Conservation (phyloP, 768 basidiomycete species). For the Lactifluus echinatus region DNA sequence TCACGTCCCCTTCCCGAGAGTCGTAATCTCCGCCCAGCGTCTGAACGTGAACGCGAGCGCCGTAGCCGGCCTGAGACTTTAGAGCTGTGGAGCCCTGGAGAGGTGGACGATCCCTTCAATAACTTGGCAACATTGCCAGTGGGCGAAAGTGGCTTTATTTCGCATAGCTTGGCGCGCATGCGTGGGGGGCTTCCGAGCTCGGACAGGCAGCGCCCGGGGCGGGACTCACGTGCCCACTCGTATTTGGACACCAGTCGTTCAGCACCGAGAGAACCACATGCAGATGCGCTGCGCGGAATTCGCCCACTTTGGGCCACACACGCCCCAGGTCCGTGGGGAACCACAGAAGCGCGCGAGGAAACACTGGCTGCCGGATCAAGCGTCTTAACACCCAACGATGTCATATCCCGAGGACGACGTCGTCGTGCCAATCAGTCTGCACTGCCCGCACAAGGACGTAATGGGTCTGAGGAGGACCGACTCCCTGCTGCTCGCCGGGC, state of each 20-base stretch:
- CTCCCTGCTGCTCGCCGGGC: constrained; percentile 6
- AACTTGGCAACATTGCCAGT: not conserved
- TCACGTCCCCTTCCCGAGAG: not conserved
- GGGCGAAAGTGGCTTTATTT: not conserved
- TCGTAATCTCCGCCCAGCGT: constrained; percentile 1
- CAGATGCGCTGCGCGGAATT: constrained; percentile 11
- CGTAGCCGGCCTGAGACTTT: not conserved
- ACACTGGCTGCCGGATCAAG: not conserved
- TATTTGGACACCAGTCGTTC: constrained; percentile 2
- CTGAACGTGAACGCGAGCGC: constrained; percentile 9
- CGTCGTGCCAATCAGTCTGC: constrained; percentile 13
- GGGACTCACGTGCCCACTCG: not conserved
- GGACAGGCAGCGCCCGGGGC: constrained; percentile 3
- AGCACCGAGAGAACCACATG: constrained; percentile 8
- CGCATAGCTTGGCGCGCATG: constrained; percentile 6
- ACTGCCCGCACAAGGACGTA: constrained; percentile 10
- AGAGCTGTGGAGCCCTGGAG: constrained; percentile 6
- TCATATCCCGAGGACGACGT: constrained; percentile 4
- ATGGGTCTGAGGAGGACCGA: constrained; percentile 13
- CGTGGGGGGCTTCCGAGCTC: constrained; percentile 4
- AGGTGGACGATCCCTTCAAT: constrained; percentile 4
- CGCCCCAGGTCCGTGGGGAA: constrained; percentile 5
- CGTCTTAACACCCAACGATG: not conserved
- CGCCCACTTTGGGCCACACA: constrained; percentile 13
- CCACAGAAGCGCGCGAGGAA: constrained; percentile 1